Evolutionary conservation across 2,329 filamentous ascomycete species (phyloP).

Genomic region (Scedosporium boydii): DNA sequence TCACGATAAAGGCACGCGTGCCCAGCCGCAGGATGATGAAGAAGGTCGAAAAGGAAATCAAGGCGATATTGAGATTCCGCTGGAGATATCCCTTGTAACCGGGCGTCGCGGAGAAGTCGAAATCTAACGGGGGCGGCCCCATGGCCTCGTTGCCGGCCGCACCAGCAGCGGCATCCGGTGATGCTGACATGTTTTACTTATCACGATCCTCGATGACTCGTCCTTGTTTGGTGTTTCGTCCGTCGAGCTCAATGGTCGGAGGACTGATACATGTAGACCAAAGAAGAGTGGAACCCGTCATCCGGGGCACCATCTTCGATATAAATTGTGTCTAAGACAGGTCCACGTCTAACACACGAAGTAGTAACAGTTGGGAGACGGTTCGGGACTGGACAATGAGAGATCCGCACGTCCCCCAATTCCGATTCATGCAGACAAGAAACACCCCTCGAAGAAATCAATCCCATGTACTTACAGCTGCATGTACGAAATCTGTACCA

Average conservation of each 20-base stretch:
- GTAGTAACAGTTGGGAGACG: too few relatives aligned
- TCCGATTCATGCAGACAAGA: too few relatives aligned
- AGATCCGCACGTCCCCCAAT: too few relatives aligned
- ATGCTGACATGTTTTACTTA: not conserved
- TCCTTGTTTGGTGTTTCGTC: not conserved
- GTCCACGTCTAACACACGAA: too few relatives aligned
- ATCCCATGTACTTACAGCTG: too few relatives aligned
- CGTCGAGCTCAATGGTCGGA: not conserved
- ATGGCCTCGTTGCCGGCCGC: not conserved
- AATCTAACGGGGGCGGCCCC: not conserved
- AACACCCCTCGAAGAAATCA: too few relatives aligned
- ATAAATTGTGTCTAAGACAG: not conserved
- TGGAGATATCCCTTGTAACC: conserved; percentile 1
- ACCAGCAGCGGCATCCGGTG: not conserved
- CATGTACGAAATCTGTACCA: too few relatives aligned
- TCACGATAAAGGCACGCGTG: conserved; percentile 3
- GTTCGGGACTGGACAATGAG: too few relatives aligned
- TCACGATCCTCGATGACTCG: not conserved
- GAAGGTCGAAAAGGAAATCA: conserved; percentile 1
- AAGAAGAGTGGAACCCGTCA: not conserved
- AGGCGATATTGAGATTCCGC: conserved; percentile 3
- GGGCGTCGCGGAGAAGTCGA: conserved; percentile 3
- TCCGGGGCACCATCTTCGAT: not conserved
- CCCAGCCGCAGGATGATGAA: conserved; percentile 4
- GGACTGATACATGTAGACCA: not conserved